Evolutionary conservation across 352 stramenopile genomes (phyloP).

Genomic region (Chrysophaeum taylorii): DNA sequence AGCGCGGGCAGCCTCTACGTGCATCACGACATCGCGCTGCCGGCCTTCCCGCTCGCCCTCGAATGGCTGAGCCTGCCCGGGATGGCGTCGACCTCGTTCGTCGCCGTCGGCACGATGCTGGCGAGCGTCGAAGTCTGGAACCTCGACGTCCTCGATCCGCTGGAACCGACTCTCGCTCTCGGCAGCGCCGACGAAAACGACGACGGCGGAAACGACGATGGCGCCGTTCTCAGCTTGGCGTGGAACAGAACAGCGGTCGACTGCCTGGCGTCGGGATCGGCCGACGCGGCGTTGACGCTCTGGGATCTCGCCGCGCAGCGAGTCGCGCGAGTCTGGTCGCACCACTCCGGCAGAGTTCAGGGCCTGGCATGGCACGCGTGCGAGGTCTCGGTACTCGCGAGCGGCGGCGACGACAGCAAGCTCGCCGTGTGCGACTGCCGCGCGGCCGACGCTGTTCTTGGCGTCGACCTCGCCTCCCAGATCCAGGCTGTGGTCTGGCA

Average conservation of each 20-base stretch:
- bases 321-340: slow-evolving; percentile 85
- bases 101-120: slow-evolving; percentile 97
- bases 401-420: slow-evolving; percentile 82
- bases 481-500: slow-evolving; percentile 84
- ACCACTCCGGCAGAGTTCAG: slow-evolving; percentile 98
- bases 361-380: slow-evolving; percentile 86
- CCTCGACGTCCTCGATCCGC: slow-evolving; percentile 93
- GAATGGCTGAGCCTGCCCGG: slow-evolving; percentile 84
- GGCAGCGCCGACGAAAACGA: slow-evolving; percentile 64
- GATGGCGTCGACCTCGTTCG: slow-evolving; percentile 72
- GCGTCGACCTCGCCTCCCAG: slow-evolving; percentile 63
- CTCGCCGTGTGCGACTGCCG: slow-evolving; percentile 85
- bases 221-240: slow-evolving; percentile 93
- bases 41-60: slow-evolving; percentile 92
- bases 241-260: slow-evolving; percentile 93
- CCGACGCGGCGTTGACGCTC: slow-evolving; percentile 94
- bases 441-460: slow-evolving; percentile 59
- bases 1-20: slow-evolving; percentile 93
- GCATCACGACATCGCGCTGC: slow-evolving; percentile 98
- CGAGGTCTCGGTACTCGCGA: slow-evolving; percentile 88
- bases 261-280: slow-evolving; percentile 91
- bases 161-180: slow-evolving; percentile 86
- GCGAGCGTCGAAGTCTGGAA: slow-evolving; percentile 99
- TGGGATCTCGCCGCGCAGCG: slow-evolving; percentile 55
- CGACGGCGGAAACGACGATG: slow-evolving; percentile 82